Conservation (phyloP, 2,329 filamentous ascomycete genomes). For the Ophiostoma pallidulum region DNA sequence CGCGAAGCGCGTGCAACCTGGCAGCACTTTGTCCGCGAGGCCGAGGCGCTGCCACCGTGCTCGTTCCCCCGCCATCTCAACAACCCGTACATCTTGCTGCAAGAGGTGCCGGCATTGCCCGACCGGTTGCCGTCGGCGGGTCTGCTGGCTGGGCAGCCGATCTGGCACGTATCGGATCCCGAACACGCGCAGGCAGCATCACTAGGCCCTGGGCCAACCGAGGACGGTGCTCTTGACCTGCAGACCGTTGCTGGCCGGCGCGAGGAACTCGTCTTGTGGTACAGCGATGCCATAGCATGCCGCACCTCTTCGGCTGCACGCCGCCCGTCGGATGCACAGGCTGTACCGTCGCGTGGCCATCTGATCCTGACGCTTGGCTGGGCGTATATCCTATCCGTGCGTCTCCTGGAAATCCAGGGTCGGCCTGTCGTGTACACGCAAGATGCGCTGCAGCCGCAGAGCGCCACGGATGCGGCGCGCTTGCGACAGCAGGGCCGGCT, state of each 20-base stretch:
- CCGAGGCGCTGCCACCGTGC: neutral
- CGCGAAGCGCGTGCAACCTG: neutral
- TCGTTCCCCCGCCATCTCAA: neutral
- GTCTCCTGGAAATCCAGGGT: slow-evolving; percentile 10
- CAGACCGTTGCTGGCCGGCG: neutral
- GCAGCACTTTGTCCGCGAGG: neutral
- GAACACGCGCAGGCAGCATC: no score
- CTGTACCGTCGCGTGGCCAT: slow-evolving; percentile 5
- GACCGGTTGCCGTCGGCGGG: neutral
- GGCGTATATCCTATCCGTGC: slow-evolving; percentile 14
- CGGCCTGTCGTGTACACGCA: slow-evolving; percentile 5
- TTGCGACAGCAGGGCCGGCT: slow-evolving; percentile 2
- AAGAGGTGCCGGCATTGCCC: slow-evolving; percentile 5
- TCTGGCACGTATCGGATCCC: slow-evolving; percentile 2
- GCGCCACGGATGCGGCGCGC: neutral
- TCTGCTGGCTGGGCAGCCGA: neutral
- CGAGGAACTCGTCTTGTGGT: neutral
- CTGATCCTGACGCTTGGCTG: slow-evolving; percentile 11
- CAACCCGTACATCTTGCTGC: slow-evolving; percentile 8
- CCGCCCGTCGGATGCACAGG: neutral
- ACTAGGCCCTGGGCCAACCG: neutral
- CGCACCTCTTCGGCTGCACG: neutral
- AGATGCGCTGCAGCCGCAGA: slow-evolving; percentile 5
- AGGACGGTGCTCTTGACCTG: neutral
- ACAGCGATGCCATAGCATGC: neutral